Conservation (phyloP, 2,329 filamentous ascomycete species). For the Phyllosticta capitalensis region DNA sequence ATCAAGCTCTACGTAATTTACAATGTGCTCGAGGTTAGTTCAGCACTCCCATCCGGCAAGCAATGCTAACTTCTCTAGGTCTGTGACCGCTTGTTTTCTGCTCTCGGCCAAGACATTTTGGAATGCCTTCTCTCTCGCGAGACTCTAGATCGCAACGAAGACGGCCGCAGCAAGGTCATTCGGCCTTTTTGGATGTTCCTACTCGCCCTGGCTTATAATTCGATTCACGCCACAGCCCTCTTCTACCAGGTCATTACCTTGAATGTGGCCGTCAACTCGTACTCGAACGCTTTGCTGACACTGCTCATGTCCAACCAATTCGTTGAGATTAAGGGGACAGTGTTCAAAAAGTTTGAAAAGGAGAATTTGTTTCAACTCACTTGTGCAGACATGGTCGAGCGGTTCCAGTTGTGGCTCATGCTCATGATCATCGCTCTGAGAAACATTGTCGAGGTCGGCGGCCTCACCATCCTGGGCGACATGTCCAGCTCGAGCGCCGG, state of each 20-base stretch:
- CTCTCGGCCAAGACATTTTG: conserved; percentile 88
- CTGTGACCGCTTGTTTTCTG: conserved; percentile 78
- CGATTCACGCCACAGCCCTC: conserved; percentile 73
- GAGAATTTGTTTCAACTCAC: conserved; percentile 95
- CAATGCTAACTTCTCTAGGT: conserved; percentile 98
- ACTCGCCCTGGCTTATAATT: conserved; percentile 77
- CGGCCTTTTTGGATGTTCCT: conserved; percentile 86
- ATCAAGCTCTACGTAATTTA: conserved; percentile 99
- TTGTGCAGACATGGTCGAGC: conserved; percentile 91
- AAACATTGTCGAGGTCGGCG: conserved; percentile 92
- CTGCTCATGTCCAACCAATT: conserved; percentile 95
- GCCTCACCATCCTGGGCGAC: conserved; percentile 49
- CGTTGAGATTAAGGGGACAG: conserved; percentile 95
- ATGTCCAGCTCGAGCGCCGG: conserved; percentile 19
- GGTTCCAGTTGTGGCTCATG: conserved; percentile 97
- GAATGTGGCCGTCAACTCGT: conserved; percentile 97
- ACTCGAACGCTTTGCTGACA: conserved; percentile 89
- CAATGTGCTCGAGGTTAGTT: conserved; percentile 75
- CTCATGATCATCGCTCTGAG: conserved; percentile 90
- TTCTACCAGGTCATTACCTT: conserved; percentile 98
- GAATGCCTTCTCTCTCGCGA: conserved; percentile 93
- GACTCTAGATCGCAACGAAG: conserved; percentile 75
- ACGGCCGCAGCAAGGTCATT: conserved; percentile 83
- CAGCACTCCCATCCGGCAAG: conserved; percentile 94
- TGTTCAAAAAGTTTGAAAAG: conserved; percentile 98